Evolutionary conservation across 2,329 filamentous ascomycete genomes (phyloP).

Genomic region (Botrytis elliptica): DNA sequence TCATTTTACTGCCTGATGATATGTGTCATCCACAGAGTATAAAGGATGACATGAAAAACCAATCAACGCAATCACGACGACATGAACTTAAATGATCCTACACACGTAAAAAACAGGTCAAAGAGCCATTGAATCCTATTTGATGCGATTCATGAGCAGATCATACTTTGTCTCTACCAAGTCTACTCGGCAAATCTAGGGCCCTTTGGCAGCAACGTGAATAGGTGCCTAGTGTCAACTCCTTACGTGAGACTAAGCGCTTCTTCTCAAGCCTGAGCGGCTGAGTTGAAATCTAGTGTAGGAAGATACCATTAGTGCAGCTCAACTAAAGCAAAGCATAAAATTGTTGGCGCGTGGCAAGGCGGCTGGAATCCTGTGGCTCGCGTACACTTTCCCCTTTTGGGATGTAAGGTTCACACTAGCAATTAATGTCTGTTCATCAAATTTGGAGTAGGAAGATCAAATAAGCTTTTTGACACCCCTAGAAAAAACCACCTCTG

Average conservation of each 20-base stretch:
- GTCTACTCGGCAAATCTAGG: neutral
- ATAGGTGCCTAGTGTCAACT: neutral
- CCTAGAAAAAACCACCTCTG: neutral
- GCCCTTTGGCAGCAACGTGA: neutral
- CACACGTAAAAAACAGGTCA: neutral
- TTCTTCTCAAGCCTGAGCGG: slow-evolving; percentile 6
- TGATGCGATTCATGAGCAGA: neutral
- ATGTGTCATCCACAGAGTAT: neutral
- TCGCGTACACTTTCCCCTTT: neutral
- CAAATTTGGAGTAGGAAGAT: neutral
- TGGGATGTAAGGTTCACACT: neutral
- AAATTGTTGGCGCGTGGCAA: neutral
- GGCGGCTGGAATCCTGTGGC: neutral
- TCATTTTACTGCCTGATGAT: neutral
- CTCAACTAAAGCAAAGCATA: slow-evolving; percentile 3
- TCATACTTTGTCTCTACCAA: neutral
- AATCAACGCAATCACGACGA: neutral
- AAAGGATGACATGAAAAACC: neutral
- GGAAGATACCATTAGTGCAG: neutral
- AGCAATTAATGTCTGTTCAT: slow-evolving; percentile 15
- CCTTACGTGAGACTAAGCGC: neutral
- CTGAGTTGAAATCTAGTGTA: neutral
- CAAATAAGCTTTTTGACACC: slow-evolving; percentile 10
- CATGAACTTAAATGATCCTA: neutral
- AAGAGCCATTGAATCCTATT: neutral